Base-by-base conservation (phyloP, 768 basidiomycete genomes). In the Naematelia encephala region DNA sequence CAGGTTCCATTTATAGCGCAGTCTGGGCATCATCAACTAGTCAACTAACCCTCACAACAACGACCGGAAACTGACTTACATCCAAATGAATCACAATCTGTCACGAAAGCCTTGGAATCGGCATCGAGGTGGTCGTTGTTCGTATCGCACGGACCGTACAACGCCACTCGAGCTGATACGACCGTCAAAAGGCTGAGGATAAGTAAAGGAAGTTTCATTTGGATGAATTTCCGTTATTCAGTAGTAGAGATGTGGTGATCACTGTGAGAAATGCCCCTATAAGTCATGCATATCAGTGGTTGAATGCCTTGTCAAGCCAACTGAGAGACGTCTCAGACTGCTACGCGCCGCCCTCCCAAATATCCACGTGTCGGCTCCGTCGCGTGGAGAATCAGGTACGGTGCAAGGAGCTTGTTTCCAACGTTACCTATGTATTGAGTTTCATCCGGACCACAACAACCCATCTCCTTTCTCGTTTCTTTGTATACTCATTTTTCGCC, bases 1-100 rank as follows among this genome's bases (percentile, higher is more conserved):
- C 67, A 69, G 16, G 67, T 69, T 5, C 63, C 64, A 28, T 69
- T 69, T 4, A 46, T 28, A 8, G 64, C 51, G 46, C 67, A 69
- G 51, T 52, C 67, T 69, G 53, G 8, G 25, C 12, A 23, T 52
- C 39, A 43, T 28, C 5, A 48, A 44, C 44, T 39, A 42, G 14
- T 26, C 13, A 29, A 23, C 19, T 13, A 27, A 2, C 11, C 3
- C 47, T 27, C 43, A 27, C 11, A 14, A 26, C 45, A 39, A 14
- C 27, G 12, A 11, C 2, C 11, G 23, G 14, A 3, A 16, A 43
- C 2, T 10, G 57, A 42, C 67, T 56, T 30, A 66, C 67, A 69
- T 34, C 67, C 67, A 44, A 69, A 69, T 1, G 64, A 59, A 42
- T 69, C 67, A 39, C 67, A 69, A 23, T 69, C 64, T 19, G 67